Evolutionary conservation across 768 basidiomycete species (phyloP), one percentile per base, ranked within the genome.

Genomic region (Rhodotorula kratochvilovae): DNA sequence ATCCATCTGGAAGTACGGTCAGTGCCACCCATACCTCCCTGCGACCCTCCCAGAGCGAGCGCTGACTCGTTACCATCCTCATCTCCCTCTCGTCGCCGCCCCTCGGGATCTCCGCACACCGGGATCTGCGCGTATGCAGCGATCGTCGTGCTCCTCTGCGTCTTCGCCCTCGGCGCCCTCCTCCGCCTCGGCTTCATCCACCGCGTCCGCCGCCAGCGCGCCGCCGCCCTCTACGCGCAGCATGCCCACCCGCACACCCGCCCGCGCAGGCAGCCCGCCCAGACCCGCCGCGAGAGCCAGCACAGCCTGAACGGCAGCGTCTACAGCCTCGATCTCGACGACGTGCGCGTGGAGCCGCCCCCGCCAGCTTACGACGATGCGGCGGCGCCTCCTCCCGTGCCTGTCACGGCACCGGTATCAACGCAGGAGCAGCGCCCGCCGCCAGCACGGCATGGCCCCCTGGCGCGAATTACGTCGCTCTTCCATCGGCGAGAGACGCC

Each of bases 1-100:
- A 36, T 45, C 27, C 17, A 19, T 69, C 27, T 69, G 68, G 68
- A 69, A 64, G 48, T 69, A 69, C 51, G 62, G 67, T 68, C 43
- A 50, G 66, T 33, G 6, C 7, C 53, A 29, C 54, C 51, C 3
- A 21, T 8, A 29, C 39, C 50, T 33, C 23, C 29, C 61, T 25
- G 25, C 33, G 39, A 50, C 62, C 17, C 62, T 19, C 5, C 35
- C 29, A 13, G 16, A 12, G n/a, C 27, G 6, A 1, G 25, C 17
- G n/a, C 16, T 39, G 8, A n/a, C 35, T 57, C 29, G n/a, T 42
- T 42, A 21, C 15, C 15, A 16, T n/a, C 23, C 48, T 50, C 25
- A 19, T 12, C 48, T 3, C 25, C 25, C 25, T 23, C 3, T 23
- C 25, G 45, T 13, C 13, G 25, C 25, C 25, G n/a, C 23, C 48